phyloP scores from a whole-genome alignment of 2,329 filamentous ascomycete species.

The Escovopsis weberi region DNA sequence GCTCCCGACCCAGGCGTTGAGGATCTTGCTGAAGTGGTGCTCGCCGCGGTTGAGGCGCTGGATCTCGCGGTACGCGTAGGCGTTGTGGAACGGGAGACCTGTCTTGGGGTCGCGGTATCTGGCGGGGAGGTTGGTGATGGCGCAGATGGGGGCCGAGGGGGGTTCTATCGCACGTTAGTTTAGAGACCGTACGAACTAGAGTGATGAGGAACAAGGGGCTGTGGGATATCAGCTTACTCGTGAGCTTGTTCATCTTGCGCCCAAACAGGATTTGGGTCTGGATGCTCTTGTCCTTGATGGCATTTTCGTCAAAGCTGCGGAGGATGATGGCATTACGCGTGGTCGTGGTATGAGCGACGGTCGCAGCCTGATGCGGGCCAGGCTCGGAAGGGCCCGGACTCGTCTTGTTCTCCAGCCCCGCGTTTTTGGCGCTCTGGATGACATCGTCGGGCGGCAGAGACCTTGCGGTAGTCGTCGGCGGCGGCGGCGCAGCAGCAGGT shows the following conservation, averaged over 20 bases:
- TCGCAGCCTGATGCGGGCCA: background rate
- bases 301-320: constrained; percentile 43
- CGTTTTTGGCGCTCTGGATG: background rate
- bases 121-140: constrained; percentile 69
- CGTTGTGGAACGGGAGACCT: constrained; percentile 65
- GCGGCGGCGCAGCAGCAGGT: background rate
- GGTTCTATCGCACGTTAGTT: constrained; percentile 26
- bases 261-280: constrained; percentile 46
- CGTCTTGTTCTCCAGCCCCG: background rate
- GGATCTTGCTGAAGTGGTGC: constrained; percentile 66
- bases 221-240: constrained; percentile 27
- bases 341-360: constrained; percentile 1
- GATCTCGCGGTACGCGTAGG: constrained; percentile 69
- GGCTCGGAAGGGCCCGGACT: constrained; percentile 5
- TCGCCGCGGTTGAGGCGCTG: constrained; percentile 57
- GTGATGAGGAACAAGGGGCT: background rate
- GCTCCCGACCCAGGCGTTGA: constrained; percentile 73
- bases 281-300: constrained; percentile 39
- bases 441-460: constrained; percentile 1
- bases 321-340: constrained; percentile 44
- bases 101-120: constrained; percentile 77
- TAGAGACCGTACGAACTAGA: background rate
- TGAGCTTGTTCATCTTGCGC: constrained; percentile 41
- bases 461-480: background rate
- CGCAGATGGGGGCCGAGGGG: constrained; percentile 46